Percentiles rank a stretch among this genome's conserved stretches.
phyloP scores from a whole-genome alignment of 495 filamentous ascomycete species.

The Trichocladium antarcticum region DNA sequence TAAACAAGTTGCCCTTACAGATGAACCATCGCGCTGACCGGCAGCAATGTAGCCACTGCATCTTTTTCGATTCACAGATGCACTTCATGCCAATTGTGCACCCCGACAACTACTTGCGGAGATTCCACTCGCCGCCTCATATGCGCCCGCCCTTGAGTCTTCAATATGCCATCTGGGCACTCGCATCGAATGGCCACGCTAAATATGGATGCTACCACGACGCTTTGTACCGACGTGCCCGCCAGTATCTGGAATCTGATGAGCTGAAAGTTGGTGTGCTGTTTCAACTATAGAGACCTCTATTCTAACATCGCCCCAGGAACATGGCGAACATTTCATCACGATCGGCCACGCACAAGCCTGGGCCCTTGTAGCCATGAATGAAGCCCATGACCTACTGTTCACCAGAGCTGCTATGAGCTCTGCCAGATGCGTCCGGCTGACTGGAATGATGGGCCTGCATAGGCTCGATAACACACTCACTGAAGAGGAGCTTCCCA shows the following conservation, averaged over 20 bases:
- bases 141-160: conserved; percentile 40
- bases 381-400: conserved; percentile 34
- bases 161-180: conserved; percentile 40
- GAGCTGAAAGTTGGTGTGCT: conserved; percentile 33
- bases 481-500: conserved; percentile 23
- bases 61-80: conserved; percentile 32
- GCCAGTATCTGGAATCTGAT: conserved; percentile 40
- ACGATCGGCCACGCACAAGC: conserved; percentile 39
- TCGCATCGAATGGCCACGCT: conserved; percentile 28
- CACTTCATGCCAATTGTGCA: conserved; percentile 34
- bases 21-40: neutral
- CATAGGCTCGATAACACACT: conserved; percentile 34
- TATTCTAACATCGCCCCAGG: conserved; percentile 18
- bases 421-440: conserved; percentile 28
- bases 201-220: conserved; percentile 34
- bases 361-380: conserved; percentile 33
- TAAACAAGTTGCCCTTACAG: neutral
- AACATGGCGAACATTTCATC: conserved; percentile 36
- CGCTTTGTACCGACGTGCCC: conserved; percentile 35
- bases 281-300: neutral
- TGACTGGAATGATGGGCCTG: conserved; percentile 39
- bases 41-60: conserved; percentile 24
- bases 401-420: conserved; percentile 40
- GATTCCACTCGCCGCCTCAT: conserved; percentile 34
- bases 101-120: conserved; percentile 27